Conservation (phyloP, 306 rosid species). For the Rosa chinensis region DNA sequence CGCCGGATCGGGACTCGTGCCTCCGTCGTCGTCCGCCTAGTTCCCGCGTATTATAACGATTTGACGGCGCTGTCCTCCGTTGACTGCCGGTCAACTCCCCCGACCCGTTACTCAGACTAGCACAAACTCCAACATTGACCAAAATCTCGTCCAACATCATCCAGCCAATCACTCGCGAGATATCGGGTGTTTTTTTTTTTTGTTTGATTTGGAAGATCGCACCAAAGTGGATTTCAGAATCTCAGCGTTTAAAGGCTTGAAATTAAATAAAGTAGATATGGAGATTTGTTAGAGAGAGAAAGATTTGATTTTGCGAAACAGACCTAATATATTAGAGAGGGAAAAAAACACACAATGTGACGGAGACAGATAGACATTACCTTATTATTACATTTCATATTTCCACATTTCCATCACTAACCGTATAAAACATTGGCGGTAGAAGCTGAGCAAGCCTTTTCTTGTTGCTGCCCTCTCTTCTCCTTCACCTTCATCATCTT, state of each 20-base stretch:
- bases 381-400: conserved; percentile 1
- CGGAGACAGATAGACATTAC: conserved; percentile 35
- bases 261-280: conserved; percentile 31
- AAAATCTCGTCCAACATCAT: conserved; percentile 20
- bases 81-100: conserved; percentile 49
- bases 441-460: conserved; percentile 26
- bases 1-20: conserved; percentile 17
- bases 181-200: background rate
- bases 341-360: background rate
- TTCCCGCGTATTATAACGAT: conserved; percentile 2
- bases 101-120: conserved; percentile 25
- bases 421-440: conserved; percentile 44
- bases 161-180: conserved; percentile 12
- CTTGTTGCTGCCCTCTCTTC: conserved; percentile 4
- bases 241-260: conserved; percentile 60
- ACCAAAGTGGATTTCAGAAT: conserved; percentile 84
- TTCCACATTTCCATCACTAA: background rate
- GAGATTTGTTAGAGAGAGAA: conserved; percentile 56
- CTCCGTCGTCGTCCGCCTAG: conserved; percentile 1
- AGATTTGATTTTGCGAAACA: conserved; percentile 71
- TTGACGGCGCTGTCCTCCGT: conserved; percentile 39
- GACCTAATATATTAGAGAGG: conserved; percentile 27
- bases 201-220: conserved; percentile 49
- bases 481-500: background rate
- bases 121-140: conserved; percentile 43